phyloP scores from a whole-genome alignment of 495 filamentous ascomycete genomes.

The Xylaria sp. region DNA sequence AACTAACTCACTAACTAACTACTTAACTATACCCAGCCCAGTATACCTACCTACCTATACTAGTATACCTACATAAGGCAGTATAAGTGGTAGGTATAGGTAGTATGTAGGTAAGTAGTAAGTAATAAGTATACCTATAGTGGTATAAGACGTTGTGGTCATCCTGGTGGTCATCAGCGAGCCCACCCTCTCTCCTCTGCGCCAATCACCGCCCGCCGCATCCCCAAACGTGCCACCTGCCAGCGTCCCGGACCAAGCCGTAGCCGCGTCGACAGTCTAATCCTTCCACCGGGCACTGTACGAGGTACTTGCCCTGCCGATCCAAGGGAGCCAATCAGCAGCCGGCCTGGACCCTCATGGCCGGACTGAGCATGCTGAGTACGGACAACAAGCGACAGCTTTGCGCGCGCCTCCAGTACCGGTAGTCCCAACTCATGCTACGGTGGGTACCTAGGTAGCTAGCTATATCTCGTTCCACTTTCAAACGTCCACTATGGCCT shows the following conservation, averaged over 20 bases:
- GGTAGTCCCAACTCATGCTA: not conserved
- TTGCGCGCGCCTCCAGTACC: conserved; percentile 18
- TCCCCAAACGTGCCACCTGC: conserved; percentile 17
- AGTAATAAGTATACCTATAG: too few relatives aligned
- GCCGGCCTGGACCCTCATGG: not conserved
- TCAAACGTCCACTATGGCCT: not conserved
- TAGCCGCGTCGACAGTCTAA: conserved; percentile 18
- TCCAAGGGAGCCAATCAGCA: conserved; percentile 1
- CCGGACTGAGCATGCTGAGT: too few relatives aligned
- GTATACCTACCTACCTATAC: too few relatives aligned
- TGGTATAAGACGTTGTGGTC: conserved; percentile 14
- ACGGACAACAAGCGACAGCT: conserved; percentile 17
- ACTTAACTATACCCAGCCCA: too few relatives aligned
- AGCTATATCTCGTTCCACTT: not conserved
- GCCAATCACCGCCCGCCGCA: conserved; percentile 11
- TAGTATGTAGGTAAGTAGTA: too few relatives aligned
- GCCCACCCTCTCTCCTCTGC: not conserved
- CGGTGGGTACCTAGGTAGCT: not conserved
- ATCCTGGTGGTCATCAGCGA: conserved; percentile 3
- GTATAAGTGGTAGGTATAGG: too few relatives aligned
- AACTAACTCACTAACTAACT: too few relatives aligned
- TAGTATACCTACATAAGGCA: too few relatives aligned
- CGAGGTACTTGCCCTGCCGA: conserved; percentile 4
- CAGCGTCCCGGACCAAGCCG: conserved; percentile 23
- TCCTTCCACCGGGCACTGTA: conserved; percentile 12